A percentile compares a stretch with the other conserved stretches of the same genome.
Evolutionary conservation across 257 asterid genomes (phyloP).

Genomic region (Plantago ovata): DNA sequence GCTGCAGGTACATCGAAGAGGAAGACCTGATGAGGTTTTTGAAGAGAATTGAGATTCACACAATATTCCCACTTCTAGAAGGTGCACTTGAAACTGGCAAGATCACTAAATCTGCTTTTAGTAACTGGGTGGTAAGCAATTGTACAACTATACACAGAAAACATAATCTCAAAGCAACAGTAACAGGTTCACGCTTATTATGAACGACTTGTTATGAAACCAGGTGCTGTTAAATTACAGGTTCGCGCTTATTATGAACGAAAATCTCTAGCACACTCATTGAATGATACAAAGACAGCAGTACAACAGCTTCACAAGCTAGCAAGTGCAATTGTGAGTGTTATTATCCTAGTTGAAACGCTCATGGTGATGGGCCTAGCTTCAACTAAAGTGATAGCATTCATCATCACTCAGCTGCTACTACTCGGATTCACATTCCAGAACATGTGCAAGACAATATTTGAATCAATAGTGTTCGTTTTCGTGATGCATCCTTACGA

Average conservation of each 20-base stretch:
- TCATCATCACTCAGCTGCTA: slow-evolving; percentile 50
- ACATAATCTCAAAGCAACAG: no score
- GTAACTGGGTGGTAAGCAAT: slow-evolving; percentile 68
- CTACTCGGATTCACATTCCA: slow-evolving; percentile 61
- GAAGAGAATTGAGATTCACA: slow-evolving; percentile 45
- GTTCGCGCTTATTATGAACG: slow-evolving; percentile 59
- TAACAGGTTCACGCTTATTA: no score
- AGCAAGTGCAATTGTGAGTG: slow-evolving; percentile 46
- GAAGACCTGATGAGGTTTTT: slow-evolving; percentile 57
- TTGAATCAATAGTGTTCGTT: slow-evolving; percentile 60
- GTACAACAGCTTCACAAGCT: slow-evolving; percentile 61
- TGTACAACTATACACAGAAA: no score
- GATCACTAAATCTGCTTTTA: slow-evolving; percentile 57
- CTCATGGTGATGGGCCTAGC: slow-evolving; percentile 54
- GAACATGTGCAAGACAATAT: slow-evolving; percentile 61
- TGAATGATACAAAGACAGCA: slow-evolving; percentile 63
- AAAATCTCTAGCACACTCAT: slow-evolving; percentile 50
- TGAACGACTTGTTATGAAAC: not conserved
- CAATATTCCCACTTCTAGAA: slow-evolving; percentile 63
- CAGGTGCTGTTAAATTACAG: slow-evolving; percentile 19
- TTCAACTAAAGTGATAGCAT: slow-evolving; percentile 46
- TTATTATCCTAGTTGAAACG: slow-evolving; percentile 29
- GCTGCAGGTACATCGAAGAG: slow-evolving; percentile 50
- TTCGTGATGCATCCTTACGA: slow-evolving; percentile 74
- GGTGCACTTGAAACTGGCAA: slow-evolving; percentile 60